Percentiles rank a stretch among this genome's conserved stretches.
Conservation (phyloP, 345 rosid species). For the Citrus hindsii region DNA sequence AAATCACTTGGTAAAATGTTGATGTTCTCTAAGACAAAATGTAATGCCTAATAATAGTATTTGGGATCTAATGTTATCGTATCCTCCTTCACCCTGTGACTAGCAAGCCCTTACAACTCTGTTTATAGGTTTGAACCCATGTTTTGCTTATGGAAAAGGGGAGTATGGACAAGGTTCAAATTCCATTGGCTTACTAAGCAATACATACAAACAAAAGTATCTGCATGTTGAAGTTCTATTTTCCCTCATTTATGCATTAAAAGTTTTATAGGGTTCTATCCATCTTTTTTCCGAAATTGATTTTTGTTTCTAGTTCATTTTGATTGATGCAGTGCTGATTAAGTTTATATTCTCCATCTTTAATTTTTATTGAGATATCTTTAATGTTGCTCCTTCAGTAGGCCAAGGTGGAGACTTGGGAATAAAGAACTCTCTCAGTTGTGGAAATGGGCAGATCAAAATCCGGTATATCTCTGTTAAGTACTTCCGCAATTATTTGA, state of each 20-base stretch:
- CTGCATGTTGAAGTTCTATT: neutral
- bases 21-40: no score
- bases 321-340: neutral
- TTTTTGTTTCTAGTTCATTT: neutral
- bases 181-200: neutral
- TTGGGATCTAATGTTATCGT: neutral
- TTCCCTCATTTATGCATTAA: neutral
- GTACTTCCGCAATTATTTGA: neutral
- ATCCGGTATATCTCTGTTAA: constrained; percentile 48
- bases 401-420: constrained; percentile 87
- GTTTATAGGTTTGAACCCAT: neutral
- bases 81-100: neutral
- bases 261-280: neutral
- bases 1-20: neutral
- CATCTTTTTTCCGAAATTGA: neutral
- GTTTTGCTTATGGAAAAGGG: neutral
- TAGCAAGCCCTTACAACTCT: neutral
- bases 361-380: constrained; percentile 8
- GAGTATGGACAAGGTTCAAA: neutral
- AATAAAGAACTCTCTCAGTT: constrained; percentile 96
- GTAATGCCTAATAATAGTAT: neutral
- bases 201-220: no score
- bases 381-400: constrained; percentile 42
- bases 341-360: neutral
- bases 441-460: constrained; percentile 99